Base-by-base conservation (phyloP, 331 rosid genomes). In the Cydonia oblonga region DNA sequence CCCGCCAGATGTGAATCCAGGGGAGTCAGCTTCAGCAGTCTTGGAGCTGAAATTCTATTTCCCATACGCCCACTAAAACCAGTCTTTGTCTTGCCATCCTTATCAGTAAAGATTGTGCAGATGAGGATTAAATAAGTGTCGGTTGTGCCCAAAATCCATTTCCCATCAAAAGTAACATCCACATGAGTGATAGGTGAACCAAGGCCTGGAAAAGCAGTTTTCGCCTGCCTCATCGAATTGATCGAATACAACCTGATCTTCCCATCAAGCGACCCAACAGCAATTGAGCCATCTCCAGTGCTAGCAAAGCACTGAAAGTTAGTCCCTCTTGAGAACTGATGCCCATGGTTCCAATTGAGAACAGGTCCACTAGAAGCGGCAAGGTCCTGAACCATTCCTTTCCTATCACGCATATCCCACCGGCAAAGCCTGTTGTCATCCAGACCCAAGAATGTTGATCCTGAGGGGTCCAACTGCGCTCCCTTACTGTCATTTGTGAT, bases 371-470 rank as follows among this genome's bases (percentile, higher is more conserved):
- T 81, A 18, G 96, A 71, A 58, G 52, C 76, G 18, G 90, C 96
- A 66, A 95, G 84, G 78, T 90, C 75, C 87, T 95, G 99, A 83
- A 95, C 97, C 75, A 95, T 75, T 68, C 99, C 99, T 68, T 87
- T 79, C 63, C 89, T 87, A 61, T 95, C 99, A 46, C 99, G 91
- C 99, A 95, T 95, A 82, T 95, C 99, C 99, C 99, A 95, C 79
- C 96, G 77, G 76, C 99, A 95, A 67, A 95, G 97, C 85, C 99
- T 82, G 75, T 88, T 95, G 80, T 95, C 97, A 81, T 95, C 99
- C 86, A 91, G 80, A 29, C 99, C 99, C 66, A 95, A 81, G 63
- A 95, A 95, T 57, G 99, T 95, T 0, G 97, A 91, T 6, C 96
- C 99, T 0, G 97, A 80, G 57, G 99, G 99, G 76, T 95, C 99